phyloP scores from a whole-genome alignment of 2,329 filamentous ascomycete genomes.

The Ceratocystis cubensis region DNA sequence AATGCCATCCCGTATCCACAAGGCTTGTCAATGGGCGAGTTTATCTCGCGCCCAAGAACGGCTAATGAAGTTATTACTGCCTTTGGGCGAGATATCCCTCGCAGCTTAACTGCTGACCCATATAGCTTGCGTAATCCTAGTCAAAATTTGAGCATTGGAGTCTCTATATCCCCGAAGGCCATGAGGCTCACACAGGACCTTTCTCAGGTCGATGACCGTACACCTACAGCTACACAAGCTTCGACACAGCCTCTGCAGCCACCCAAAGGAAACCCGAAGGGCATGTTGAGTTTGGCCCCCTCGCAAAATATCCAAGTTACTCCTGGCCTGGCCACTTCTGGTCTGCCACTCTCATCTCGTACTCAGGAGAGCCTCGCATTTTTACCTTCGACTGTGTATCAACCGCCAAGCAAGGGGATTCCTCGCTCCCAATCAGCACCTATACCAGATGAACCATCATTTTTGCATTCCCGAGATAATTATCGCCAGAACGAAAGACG shows the following conservation, averaged over 20 bases:
- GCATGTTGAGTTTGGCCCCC: too few species aligned
- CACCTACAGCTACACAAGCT: too few species aligned
- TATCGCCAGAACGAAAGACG: slow-evolving; percentile 1
- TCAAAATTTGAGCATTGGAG: slow-evolving; percentile 47
- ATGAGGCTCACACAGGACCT: slow-evolving; percentile 71
- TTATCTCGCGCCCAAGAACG: slow-evolving; percentile 25
- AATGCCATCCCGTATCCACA: slow-evolving; percentile 64
- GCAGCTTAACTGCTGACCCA: slow-evolving; percentile 53
- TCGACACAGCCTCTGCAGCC: too few species aligned
- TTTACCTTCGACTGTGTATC: slow-evolving; percentile 48
- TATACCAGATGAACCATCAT: slow-evolving; percentile 32
- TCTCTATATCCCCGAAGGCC: slow-evolving; percentile 83
- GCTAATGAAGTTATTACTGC: too few species aligned
- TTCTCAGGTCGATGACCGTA: too few species aligned
- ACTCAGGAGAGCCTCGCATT: slow-evolving; percentile 41
- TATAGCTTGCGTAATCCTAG: slow-evolving; percentile 38
- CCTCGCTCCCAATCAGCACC: slow-evolving; percentile 51
- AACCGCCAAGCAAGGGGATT: slow-evolving; percentile 41
- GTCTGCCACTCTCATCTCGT: slow-evolving; percentile 34
- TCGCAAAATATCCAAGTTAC: too few species aligned
- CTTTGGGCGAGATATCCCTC: too few species aligned
- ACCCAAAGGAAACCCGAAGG: too few species aligned
- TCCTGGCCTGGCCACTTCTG: slow-evolving; percentile 43
- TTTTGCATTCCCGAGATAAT: neutral
- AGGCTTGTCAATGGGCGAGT: slow-evolving; percentile 32